Evolutionary conservation across 352 stramenopile species (phyloP).

Genomic region (Phytophthora crassamura): DNA sequence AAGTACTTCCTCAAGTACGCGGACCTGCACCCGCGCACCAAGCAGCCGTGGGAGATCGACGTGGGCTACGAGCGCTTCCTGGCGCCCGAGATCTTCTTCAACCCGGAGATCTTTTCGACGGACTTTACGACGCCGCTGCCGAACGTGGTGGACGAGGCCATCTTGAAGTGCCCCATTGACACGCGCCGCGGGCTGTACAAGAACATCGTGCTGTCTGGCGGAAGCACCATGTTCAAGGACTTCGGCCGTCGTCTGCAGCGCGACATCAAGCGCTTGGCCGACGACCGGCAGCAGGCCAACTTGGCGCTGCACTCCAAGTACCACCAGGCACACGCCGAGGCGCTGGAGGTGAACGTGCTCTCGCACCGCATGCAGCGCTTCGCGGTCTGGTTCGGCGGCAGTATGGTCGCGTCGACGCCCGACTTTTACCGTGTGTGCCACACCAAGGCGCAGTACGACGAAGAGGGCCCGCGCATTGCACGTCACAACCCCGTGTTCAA

Average conservation of each 20-base stretch:
- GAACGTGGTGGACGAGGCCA: constrained; percentile 95
- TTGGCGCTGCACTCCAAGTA: constrained; percentile 77
- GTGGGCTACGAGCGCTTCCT: constrained; percentile 95
- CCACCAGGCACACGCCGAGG: constrained; percentile 68
- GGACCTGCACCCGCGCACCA: constrained; percentile 80
- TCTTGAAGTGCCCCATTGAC: constrained; percentile 96
- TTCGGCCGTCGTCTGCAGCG: constrained; percentile 94
- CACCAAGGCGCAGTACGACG: constrained; percentile 97
- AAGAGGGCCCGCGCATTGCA: constrained; percentile 95
- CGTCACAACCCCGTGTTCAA: constrained; percentile 96
- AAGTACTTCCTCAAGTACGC: constrained; percentile 93
- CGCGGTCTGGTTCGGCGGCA: constrained; percentile 95
- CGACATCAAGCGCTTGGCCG: constrained; percentile 94
- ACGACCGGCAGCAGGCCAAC: constrained; percentile 92
- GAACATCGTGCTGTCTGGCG: constrained; percentile 96
- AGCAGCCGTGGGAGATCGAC: constrained; percentile 90
- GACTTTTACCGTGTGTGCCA: constrained; percentile 96
- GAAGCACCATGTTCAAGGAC: constrained; percentile 98
- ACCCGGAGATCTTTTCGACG: constrained; percentile 96
- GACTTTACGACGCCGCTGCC: constrained; percentile 94
- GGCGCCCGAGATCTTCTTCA: constrained; percentile 97
- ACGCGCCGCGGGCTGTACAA: constrained; percentile 94
- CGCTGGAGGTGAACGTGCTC: constrained; percentile 95
- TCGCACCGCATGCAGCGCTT: constrained; percentile 95
- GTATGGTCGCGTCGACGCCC: constrained; percentile 94